These are phyloP conservation scores for Chalciporus piperatus DNA, from an alignment of 768 basidiomycete species.

Conservation along the genomic window DNA sequence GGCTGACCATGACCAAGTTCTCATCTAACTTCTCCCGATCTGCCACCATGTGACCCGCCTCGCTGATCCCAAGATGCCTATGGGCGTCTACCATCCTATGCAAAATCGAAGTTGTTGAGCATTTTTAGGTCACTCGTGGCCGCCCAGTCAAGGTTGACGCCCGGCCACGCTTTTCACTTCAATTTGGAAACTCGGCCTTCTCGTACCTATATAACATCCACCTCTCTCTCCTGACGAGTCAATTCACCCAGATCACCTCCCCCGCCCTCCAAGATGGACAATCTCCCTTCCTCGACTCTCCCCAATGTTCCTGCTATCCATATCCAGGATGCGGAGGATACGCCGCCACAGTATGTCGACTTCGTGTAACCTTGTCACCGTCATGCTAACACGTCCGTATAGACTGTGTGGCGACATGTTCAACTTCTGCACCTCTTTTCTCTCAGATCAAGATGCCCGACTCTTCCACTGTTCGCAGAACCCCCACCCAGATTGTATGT, in stretches of 20 bases:
- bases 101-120: not conserved
- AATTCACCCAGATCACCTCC: conserved; percentile 3
- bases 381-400: conserved; percentile 8
- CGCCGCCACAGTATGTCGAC: conserved; percentile 13
- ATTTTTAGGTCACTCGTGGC: conserved; percentile 2
- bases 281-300: not conserved
- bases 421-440: not conserved
- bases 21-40: not conserved
- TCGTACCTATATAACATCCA: conserved; percentile 24
- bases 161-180: conserved; percentile 3
- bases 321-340: conserved; percentile 11
- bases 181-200: conserved; percentile 8
- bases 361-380: conserved; percentile 1
- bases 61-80: not conserved
- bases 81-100: conserved; percentile 12
- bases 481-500: conserved; percentile 7
- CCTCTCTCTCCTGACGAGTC: conserved; percentile 4
- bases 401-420: conserved; percentile 12
- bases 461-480: conserved; percentile 1
- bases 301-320: conserved; percentile 18
- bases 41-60: conserved; percentile 1
- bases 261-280: conserved; percentile 11
- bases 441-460: not conserved
- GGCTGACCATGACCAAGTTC: not conserved
- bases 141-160: conserved; percentile 7